Evolutionary conservation across 2,329 filamentous ascomycete genomes (phyloP), one percentile per base, ranked within the genome.

Genomic region (Trichoderma polysporum): DNA sequence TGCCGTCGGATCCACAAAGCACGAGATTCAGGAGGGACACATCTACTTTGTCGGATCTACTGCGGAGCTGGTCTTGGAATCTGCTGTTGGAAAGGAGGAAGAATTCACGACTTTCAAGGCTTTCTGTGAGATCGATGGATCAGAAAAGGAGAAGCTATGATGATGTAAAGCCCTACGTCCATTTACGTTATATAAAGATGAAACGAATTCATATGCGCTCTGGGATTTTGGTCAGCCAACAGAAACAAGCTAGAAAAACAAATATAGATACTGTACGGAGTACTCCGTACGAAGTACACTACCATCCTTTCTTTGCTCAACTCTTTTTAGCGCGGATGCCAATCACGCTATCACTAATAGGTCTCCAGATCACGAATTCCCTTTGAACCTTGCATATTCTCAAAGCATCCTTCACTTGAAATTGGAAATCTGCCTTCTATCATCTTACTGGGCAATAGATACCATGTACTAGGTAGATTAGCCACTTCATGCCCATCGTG

Each of bases 101-200:
- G 87, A 90, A 65, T 90, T 98, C 71, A 90, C 91, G 29, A 94
- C 91, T 0, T 99, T 96, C 83, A 95, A 94, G 82, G 95, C 94
- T 0, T 97, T 97, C 77, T 97, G 93, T 74, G 94, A 97, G 82
- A 83, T 97, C 68, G 86, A 88, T 41, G 79, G 84, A 9, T 77
- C 71, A 2, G 68, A 60, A 22, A 74, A 74, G 69, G 68, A 75
- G 64, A 78, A 74, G 73, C 68, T 77, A 63, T 76, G 64, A 70
- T 9, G 17, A 17, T 12, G 3, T 10, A 31, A 7, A 10, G 9
- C 15, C 2, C 22, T 19, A 12, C 19, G 10, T n/a, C 10, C 17
- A 25, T 25, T 12, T 22, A 10, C 27, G n/a, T 27, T 13, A 53
- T 53, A 8, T 12, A 19, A 29, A 31, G n/a, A 62, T 63, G 45